phyloP scores from a whole-genome alignment of 2,329 filamentous ascomycete species.

The Apiospora arundinis region DNA sequence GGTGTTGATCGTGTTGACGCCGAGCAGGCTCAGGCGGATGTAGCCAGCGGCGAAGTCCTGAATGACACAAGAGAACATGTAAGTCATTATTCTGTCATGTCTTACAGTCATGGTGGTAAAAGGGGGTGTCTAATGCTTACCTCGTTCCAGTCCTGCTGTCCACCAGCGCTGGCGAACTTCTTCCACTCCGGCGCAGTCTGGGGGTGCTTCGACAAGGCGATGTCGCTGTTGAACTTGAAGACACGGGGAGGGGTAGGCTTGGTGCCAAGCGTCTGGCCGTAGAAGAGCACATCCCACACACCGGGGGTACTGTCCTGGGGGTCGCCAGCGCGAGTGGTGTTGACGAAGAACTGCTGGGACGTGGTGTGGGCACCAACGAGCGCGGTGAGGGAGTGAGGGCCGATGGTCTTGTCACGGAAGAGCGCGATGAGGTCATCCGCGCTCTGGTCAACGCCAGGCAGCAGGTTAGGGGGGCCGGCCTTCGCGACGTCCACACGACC shows the following conservation, averaged over 20 bases:
- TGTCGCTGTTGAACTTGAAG: constrained; percentile 50
- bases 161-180: constrained; percentile 41
- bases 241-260: constrained; percentile 42
- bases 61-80: constrained; percentile 13
- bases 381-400: constrained; percentile 55
- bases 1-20: constrained; percentile 62
- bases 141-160: constrained; percentile 49
- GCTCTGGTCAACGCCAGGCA: constrained; percentile 51
- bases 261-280: constrained; percentile 46
- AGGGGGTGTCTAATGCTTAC: constrained; percentile 36
- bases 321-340: constrained; percentile 46
- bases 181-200: constrained; percentile 45
- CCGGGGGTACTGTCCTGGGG: constrained; percentile 60
- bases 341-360: constrained; percentile 54
- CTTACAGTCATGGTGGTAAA: neutral
- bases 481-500: constrained; percentile 54
- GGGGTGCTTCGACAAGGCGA: constrained; percentile 45
- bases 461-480: constrained; percentile 46
- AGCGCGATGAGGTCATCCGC: constrained; percentile 55
- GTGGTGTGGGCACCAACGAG: constrained; percentile 62
- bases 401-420: constrained; percentile 61
- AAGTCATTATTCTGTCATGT: neutral
- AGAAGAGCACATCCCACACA: constrained; percentile 60
- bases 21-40: constrained; percentile 59
- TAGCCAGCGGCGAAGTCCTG: constrained; percentile 55